phyloP scores from a whole-genome alignment of 2,329 filamentous ascomycete genomes.

The Monosporascus sp. region DNA sequence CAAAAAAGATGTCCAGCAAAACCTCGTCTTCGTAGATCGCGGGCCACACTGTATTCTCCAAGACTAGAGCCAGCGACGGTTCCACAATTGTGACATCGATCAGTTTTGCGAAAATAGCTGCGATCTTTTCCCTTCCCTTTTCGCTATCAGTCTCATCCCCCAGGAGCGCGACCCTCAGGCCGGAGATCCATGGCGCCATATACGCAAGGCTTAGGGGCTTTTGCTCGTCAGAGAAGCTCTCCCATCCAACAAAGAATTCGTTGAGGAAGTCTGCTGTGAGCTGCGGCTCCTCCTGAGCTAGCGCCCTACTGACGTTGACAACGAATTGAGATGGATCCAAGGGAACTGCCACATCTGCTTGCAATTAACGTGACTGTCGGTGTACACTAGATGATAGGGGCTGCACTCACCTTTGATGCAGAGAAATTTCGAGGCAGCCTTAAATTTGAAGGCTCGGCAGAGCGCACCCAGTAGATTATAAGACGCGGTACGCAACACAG shows the following conservation, averaged over 20 bases:
- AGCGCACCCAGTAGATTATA: constrained; percentile 64
- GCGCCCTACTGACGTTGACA: constrained; percentile 57
- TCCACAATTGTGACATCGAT: constrained; percentile 61
- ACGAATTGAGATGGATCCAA: constrained; percentile 59
- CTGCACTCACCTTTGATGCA: constrained; percentile 50
- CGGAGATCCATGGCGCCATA: constrained; percentile 64
- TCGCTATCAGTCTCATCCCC: constrained; percentile 57
- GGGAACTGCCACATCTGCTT: constrained; percentile 55
- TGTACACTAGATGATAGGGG: not conserved
- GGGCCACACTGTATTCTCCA: constrained; percentile 64
- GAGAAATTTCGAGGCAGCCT: constrained; percentile 54
- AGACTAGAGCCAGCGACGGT: constrained; percentile 49
- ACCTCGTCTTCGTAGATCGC: constrained; percentile 59
- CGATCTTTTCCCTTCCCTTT: constrained; percentile 60
- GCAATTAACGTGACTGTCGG: constrained; percentile 6
- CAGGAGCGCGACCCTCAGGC: constrained; percentile 54
- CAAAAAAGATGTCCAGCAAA: constrained; percentile 60
- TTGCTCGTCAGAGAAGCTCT: constrained; percentile 62
- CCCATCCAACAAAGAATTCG: constrained; percentile 70
- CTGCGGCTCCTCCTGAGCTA: constrained; percentile 59
- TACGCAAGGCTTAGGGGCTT: constrained; percentile 62
- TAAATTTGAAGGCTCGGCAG: constrained; percentile 63
- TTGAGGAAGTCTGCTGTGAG: constrained; percentile 64
- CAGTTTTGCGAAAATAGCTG: constrained; percentile 57
- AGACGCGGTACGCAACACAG: constrained; percentile 54